Conservation (phyloP, 2,329 filamentous ascomycete species). For the Didymella segeticola region DNA sequence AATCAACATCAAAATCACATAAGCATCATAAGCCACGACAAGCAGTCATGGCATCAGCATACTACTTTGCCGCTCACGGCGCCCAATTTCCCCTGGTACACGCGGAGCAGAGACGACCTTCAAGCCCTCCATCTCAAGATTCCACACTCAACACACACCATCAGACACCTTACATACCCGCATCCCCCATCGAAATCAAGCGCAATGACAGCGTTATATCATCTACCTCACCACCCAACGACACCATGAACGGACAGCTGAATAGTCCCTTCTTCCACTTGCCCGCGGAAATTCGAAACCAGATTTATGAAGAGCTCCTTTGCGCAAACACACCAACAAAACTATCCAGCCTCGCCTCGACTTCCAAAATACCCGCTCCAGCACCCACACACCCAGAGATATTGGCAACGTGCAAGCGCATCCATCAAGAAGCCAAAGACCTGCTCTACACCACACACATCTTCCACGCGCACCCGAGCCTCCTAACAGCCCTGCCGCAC, state of each 20-base stretch:
- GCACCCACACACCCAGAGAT: conserved; percentile 48
- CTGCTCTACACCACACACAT: conserved; percentile 59
- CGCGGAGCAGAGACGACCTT: conserved; percentile 6
- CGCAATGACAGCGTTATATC: conserved; percentile 9
- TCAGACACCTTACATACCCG: conserved; percentile 9
- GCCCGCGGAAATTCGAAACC: conserved; percentile 66
- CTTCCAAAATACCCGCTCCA: conserved; percentile 13
- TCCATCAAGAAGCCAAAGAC: conserved; percentile 51
- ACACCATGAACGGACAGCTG: conserved; percentile 17
- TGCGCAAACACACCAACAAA: conserved; percentile 24
- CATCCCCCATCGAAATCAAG: conserved; percentile 11
- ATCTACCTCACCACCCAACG: not conserved
- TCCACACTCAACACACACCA: conserved; percentile 14
- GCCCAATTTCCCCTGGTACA: conserved; percentile 25
- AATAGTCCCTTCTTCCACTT: conserved; percentile 52
- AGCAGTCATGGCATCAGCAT: conserved; percentile 24
- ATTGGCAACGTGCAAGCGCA: conserved; percentile 51
- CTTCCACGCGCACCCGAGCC: conserved; percentile 58
- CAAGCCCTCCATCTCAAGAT: conserved; percentile 14
- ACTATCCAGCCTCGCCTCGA: conserved; percentile 11
- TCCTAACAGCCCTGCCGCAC: conserved; percentile 55
- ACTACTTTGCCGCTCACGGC: conserved; percentile 31
- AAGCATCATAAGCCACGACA: conserved; percentile 1
- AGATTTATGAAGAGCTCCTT: conserved; percentile 59
- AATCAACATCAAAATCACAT: not conserved